Conservation (phyloP, 352 stramenopile species). For the Phytophthora agathidicida region DNA sequence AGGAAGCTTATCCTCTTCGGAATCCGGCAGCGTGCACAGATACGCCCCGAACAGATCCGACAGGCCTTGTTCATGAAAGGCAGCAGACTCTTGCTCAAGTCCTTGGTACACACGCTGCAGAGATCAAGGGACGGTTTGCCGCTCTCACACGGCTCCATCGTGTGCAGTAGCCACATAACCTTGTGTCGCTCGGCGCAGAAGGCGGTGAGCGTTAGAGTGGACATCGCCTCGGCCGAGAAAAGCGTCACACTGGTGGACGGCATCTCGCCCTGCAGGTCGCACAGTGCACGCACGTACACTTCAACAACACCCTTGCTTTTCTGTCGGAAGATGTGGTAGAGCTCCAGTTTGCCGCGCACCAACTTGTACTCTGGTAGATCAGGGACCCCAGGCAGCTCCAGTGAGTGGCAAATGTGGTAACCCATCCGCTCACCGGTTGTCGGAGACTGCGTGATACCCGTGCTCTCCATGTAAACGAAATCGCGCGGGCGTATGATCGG, state of each 20-base stretch:
- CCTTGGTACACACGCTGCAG: constrained; percentile 45
- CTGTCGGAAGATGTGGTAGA: constrained; percentile 53
- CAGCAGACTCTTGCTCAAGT: constrained; percentile 42
- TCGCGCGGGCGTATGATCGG: constrained; percentile 45
- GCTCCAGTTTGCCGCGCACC: constrained; percentile 41
- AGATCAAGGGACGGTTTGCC: constrained; percentile 29
- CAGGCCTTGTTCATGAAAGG: constrained; percentile 48
- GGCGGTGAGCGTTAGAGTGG: constrained; percentile 22
- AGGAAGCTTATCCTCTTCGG: constrained; percentile 44
- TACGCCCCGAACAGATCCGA: constrained; percentile 31
- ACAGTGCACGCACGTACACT: constrained; percentile 38
- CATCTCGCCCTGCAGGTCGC: constrained; percentile 38
- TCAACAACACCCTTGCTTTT: constrained; percentile 48
- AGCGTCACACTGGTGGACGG: constrained; percentile 25
- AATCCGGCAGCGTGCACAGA: constrained; percentile 42
- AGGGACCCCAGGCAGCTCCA: constrained; percentile 39
- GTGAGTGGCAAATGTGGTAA: constrained; percentile 52
- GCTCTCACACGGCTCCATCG: constrained; percentile 26
- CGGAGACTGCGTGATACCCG: constrained; percentile 38
- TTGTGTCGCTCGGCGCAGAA: constrained; percentile 51
- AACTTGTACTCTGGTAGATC: constrained; percentile 42
- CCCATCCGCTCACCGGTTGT: constrained; percentile 50
- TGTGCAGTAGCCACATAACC: constrained; percentile 44
- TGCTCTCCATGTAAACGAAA: constrained; percentile 51
- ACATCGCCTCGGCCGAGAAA: constrained; percentile 40